phyloP scores from a whole-genome alignment of 139 green algal species.

The Tetratostichococcus sp. region DNA sequence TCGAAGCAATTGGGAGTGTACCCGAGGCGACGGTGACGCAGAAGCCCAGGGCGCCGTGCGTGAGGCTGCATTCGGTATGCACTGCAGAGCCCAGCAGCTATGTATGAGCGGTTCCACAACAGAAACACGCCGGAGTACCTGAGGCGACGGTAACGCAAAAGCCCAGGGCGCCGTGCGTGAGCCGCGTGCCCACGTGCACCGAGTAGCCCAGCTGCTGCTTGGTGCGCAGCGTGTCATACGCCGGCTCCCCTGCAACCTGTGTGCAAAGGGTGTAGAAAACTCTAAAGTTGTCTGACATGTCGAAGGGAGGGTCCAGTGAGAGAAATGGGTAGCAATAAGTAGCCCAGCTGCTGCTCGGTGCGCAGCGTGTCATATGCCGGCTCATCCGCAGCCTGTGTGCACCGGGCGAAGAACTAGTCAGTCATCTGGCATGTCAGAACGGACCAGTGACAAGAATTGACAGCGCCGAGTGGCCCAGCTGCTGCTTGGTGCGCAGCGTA shows the following conservation, averaged over 20 bases:
- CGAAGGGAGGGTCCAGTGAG: too few relatives aligned
- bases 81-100: conserved; percentile 36
- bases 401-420: not conserved
- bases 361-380: conserved; percentile 78
- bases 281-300: not conserved
- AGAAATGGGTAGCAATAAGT: too few relatives aligned
- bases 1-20: too few relatives aligned
- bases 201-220: conserved; percentile 95
- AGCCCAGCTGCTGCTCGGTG: conserved; percentile 96
- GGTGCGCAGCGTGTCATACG: conserved; percentile 82
- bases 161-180: conserved; percentile 81
- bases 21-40: conserved; percentile 66
- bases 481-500: conserved; percentile 87
- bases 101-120: not conserved
- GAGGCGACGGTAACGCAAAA: conserved; percentile 75
- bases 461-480: conserved; percentile 97
- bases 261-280: not conserved
- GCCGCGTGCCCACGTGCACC: conserved; percentile 67
- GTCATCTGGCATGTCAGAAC: not conserved
- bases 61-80: conserved; percentile 65
- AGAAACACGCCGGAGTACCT: too few relatives aligned
- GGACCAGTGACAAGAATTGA: too few relatives aligned
- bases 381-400: conserved; percentile 64
- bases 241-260: conserved; percentile 72
- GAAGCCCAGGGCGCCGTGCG: conserved; percentile 81